phyloP scores from a whole-genome alignment of 441 rosid genomes.

The Capsella rubella region DNA sequence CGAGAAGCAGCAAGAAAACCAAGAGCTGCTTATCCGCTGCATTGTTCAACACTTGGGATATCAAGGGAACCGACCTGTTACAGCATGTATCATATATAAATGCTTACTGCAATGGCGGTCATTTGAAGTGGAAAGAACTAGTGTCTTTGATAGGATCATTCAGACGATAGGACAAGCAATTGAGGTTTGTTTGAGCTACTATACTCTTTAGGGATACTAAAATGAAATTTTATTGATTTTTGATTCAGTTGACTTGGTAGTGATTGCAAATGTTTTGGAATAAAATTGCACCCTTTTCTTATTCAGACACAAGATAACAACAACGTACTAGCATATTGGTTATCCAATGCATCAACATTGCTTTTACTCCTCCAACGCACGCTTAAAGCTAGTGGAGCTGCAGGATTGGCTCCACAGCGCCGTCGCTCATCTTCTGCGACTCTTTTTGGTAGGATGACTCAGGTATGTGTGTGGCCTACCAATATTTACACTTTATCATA shows the following conservation, averaged over 20 bases:
- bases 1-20: conserved; percentile 98
- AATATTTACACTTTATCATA: background rate
- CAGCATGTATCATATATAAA: conserved; percentile 96
- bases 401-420: conserved; percentile 98
- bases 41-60: conserved; percentile 89
- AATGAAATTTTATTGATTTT: background rate
- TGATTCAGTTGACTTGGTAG: background rate
- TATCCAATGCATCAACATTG: conserved; percentile 96
- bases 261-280: background rate
- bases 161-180: conserved; percentile 95
- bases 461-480: conserved; percentile 47
- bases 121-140: conserved; percentile 96
- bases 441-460: conserved; percentile 97
- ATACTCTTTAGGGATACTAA: background rate
- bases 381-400: conserved; percentile 96
- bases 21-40: conserved; percentile 95
- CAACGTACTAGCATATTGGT: conserved; percentile 89
- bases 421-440: conserved; percentile 97
- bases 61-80: conserved; percentile 81
- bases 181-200: conserved; percentile 65
- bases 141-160: conserved; percentile 93
- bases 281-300: background rate
- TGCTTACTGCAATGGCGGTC: conserved; percentile 98
- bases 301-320: conserved; percentile 93
- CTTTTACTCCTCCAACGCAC: conserved; percentile 95